Base-by-base conservation (phyloP, 2,329 filamentous ascomycete species). In the Fusarium pseudoanthophilum region DNA sequence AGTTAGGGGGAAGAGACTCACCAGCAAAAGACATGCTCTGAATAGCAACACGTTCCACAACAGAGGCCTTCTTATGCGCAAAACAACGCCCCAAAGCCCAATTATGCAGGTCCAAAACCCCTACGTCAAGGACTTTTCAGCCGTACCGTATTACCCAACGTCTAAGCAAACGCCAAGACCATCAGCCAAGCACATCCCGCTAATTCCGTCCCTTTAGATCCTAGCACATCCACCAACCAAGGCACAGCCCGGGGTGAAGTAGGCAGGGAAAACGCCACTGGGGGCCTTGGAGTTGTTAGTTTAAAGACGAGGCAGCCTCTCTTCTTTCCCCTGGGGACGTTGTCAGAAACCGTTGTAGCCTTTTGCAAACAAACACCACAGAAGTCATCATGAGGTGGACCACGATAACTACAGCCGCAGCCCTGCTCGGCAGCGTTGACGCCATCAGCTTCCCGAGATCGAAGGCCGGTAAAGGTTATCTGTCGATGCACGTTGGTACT, bases 401-500 rank as follows among this genome's bases (percentile, higher is more conserved):
- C 9, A 75, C 69, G 53, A 63, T 75, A 64, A 69, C 58, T 24
- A 57, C 61, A 30, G 67, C 65, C 15, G 63, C 64, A 10, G 73
- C 64, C 24, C 42, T 72, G n/a, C 59, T 78, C 24, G 62, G 64
- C 26, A 61, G 55, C 42, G 69, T 68, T 18, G 63, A 75, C 26
- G 74, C 75, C n/a, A 43, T 61, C 18, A 67, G 40, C 53, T 78
- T 83, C 62, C 76, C 79, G 26, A 71, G 79, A 61, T 79, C 79
- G 14, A 71, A 77, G 26, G 39, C 67, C 20, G 83, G 83, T 26
- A 75, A 83, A 57, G 83, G 83, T 20, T 84, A 78, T 61, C 73
- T 84, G 20, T 78, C 81, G 8, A 72, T 85, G 46, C 81, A 81
- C 21, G 78, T 85, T 11, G 79, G 77, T 14, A 80, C 78, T 4